A percentile compares a stretch with the other conserved stretches of the same genome.
Evolutionary conservation across 2,329 filamentous ascomycete genomes (phyloP).

Genomic region (Fusarium sp.): DNA sequence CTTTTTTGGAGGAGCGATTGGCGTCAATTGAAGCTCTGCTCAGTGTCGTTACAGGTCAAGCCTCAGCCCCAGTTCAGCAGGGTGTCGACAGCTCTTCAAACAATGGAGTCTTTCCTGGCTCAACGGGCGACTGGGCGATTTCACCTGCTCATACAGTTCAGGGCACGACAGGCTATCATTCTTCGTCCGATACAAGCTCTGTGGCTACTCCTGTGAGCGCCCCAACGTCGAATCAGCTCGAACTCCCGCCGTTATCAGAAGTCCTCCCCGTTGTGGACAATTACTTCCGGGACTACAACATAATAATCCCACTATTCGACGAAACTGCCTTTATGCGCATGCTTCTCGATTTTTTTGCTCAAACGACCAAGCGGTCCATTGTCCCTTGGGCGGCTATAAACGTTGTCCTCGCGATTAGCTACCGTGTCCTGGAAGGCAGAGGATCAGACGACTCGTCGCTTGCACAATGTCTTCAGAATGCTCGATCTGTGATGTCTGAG

Average conservation of each 20-base stretch:
- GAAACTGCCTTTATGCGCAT: constrained; percentile 50
- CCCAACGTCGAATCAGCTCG: constrained; percentile 4
- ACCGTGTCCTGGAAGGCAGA: constrained; percentile 39
- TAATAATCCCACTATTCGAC: constrained; percentile 49
- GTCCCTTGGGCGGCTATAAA: constrained; percentile 51
- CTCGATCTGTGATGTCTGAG: constrained; percentile 48
- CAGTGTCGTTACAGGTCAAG: not conserved
- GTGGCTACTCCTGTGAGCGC: not conserved
- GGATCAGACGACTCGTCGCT: constrained; percentile 31
- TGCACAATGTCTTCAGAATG: constrained; percentile 47
- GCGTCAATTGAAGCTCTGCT: constrained; percentile 35
- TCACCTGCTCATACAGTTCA: not conserved
- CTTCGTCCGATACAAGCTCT: not conserved
- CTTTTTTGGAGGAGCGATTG: constrained; percentile 34
- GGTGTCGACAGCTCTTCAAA: not conserved
- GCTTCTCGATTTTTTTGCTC: constrained; percentile 49
- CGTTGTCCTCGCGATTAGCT: constrained; percentile 49
- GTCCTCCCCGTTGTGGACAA: constrained; percentile 34
- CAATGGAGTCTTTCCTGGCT: not conserved
- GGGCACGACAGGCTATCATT: not conserved
- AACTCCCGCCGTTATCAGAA: constrained; percentile 32
- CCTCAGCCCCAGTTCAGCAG: not conserved
- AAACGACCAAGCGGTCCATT: constrained; percentile 25
- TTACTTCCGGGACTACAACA: constrained; percentile 38
- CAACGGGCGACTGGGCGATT: not conserved